phyloP scores from a whole-genome alignment of 306 rosid species.

The Vigna angularis region DNA sequence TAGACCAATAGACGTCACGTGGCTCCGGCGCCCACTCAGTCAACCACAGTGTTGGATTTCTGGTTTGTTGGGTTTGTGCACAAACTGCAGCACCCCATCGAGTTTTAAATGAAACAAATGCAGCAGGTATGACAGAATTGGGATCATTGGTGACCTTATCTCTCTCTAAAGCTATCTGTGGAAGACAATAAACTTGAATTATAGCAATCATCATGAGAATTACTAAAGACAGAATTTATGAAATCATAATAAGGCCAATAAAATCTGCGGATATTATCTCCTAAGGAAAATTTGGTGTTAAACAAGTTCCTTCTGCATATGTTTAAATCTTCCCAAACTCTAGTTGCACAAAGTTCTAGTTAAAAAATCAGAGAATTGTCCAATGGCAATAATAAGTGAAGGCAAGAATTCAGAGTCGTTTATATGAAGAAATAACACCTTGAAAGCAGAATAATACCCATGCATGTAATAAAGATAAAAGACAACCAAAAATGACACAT shows the following conservation, averaged over 20 bases:
- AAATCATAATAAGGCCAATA: constrained; percentile 11
- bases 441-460: constrained; percentile 25
- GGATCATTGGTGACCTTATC: constrained; percentile 62
- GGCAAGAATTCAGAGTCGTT: neutral
- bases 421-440: constrained; percentile 11
- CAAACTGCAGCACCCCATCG: constrained; percentile 99
- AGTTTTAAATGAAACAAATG: constrained; percentile 90
- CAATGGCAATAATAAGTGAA: constrained; percentile 17
- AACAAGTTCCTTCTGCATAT: constrained; percentile 1
- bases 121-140: constrained; percentile 81
- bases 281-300: neutral
- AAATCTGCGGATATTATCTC: constrained; percentile 7
- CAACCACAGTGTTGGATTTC: constrained; percentile 89
- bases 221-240: constrained; percentile 7
- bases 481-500: constrained; percentile 3
- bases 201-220: constrained; percentile 20
- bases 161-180: constrained; percentile 81
- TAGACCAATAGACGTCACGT: constrained; percentile 88
- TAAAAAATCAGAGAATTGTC: constrained; percentile 33
- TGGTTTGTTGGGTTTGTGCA: constrained; percentile 98
- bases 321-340: constrained; percentile 9
- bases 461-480: constrained; percentile 3
- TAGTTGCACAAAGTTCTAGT: constrained; percentile 32
- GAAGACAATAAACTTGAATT: constrained; percentile 39
- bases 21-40: constrained; percentile 99